phyloP scores from a whole-genome alignment of 2,329 filamentous ascomycete genomes.

The Cercospora zeae-maydis region DNA sequence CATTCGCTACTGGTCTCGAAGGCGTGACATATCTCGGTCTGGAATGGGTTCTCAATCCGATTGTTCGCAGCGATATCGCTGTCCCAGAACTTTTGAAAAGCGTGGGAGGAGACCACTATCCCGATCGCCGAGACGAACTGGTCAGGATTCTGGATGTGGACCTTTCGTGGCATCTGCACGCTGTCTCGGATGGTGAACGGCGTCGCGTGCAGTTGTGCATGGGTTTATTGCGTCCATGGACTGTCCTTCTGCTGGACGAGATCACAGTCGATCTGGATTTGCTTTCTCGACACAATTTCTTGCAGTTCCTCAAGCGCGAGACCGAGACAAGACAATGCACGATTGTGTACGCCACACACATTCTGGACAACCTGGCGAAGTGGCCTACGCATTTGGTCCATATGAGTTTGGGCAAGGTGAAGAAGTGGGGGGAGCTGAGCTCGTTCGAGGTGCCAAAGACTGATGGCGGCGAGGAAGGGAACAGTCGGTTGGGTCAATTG shows the following conservation, averaged over 20 bases:
- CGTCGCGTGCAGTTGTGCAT: slow-evolving; percentile 92
- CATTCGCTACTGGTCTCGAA: slow-evolving; percentile 84
- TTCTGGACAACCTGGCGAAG: slow-evolving; percentile 86
- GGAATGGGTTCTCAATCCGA: slow-evolving; percentile 97
- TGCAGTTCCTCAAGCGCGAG: slow-evolving; percentile 81
- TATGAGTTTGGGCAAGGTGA: slow-evolving; percentile 85
- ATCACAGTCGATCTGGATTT: slow-evolving; percentile 97
- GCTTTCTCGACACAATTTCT: slow-evolving; percentile 76
- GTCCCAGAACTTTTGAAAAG: slow-evolving; percentile 79
- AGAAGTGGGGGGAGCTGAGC: slow-evolving; percentile 76
- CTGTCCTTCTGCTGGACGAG: slow-evolving; percentile 84
- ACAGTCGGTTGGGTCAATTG: slow-evolving; percentile 80
- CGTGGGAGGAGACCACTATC: slow-evolving; percentile 81
- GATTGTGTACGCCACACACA: slow-evolving; percentile 96
- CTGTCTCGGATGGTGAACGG: slow-evolving; percentile 88
- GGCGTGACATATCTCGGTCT: slow-evolving; percentile 96
- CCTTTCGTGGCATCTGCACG: slow-evolving; percentile 88
- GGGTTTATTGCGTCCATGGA: slow-evolving; percentile 90
- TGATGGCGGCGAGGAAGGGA: slow-evolving; percentile 56
- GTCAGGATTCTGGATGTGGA: slow-evolving; percentile 89
- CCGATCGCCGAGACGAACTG: slow-evolving; percentile 79
- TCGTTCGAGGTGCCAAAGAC: slow-evolving; percentile 60
- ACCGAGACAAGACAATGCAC: slow-evolving; percentile 79
- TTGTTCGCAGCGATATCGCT: slow-evolving; percentile 91
- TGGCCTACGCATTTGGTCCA: slow-evolving; percentile 97